Evolutionary conservation across 2,329 filamentous ascomycete genomes (phyloP).

Genomic region (Ascochyta koolunga): DNA sequence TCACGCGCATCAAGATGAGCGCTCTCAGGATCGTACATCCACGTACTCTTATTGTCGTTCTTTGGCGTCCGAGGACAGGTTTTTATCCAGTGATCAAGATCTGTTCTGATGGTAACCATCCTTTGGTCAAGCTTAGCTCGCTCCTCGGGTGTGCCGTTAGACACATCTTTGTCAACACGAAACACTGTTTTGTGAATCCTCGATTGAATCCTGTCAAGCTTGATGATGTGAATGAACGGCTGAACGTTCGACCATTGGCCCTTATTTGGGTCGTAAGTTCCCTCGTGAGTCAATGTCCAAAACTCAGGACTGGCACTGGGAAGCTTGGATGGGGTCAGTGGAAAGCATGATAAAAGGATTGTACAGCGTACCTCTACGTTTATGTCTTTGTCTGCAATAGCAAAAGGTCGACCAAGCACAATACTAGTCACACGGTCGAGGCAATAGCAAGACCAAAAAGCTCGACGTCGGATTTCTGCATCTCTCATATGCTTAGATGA

Average conservation of each 20-base stretch:
- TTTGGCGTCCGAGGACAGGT: conserved; percentile 27
- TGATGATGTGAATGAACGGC: conserved; percentile 37
- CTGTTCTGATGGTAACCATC: conserved; percentile 22
- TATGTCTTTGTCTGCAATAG: conserved; percentile 36
- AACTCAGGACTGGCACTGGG: conserved; percentile 26
- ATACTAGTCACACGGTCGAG: conserved; percentile 34
- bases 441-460: conserved; percentile 38
- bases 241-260: conserved; percentile 30
- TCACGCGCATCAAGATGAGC: conserved; percentile 31
- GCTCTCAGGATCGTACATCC: conserved; percentile 38
- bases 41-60: conserved; percentile 26
- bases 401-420: conserved; percentile 33
- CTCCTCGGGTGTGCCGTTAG: conserved; percentile 19
- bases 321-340: conserved; percentile 17
- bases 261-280: conserved; percentile 14
- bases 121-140: conserved; percentile 26
- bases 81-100: conserved; percentile 30
- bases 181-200: conserved; percentile 35
- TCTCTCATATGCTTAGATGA: conserved; percentile 23
- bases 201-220: conserved; percentile 32
- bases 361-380: conserved; percentile 30
- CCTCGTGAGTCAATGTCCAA: conserved; percentile 32
- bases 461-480: conserved; percentile 31
- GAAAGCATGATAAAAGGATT: neutral
- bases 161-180: conserved; percentile 29